Evolutionary conservation across 352 stramenopile genomes (phyloP).

Genomic region (Phytophthora cajani): DNA sequence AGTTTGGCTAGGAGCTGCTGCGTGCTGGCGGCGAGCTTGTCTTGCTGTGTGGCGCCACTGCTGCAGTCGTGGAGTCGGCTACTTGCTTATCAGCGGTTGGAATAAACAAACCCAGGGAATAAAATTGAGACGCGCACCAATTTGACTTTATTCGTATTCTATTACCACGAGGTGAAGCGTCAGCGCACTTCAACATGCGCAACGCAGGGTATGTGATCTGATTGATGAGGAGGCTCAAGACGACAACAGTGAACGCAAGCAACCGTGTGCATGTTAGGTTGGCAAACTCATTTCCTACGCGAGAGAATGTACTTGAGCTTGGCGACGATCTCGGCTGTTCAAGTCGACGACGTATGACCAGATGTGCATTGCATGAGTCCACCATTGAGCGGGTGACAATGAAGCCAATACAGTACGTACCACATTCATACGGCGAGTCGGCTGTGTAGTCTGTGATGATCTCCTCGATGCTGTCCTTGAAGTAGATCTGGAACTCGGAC

Average conservation of each 20-base stretch:
- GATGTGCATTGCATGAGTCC: slow-evolving; percentile 19
- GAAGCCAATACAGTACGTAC: slow-evolving; percentile 43
- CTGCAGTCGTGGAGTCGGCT: slow-evolving; percentile 31
- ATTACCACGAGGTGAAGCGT: not conserved
- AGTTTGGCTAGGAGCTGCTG: slow-evolving; percentile 35
- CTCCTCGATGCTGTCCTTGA: slow-evolving; percentile 89
- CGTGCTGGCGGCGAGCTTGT: slow-evolving; percentile 18
- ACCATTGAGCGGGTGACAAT: not conserved
- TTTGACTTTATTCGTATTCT: slow-evolving; percentile 33
- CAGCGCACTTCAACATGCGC: no score
- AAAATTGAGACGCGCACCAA: slow-evolving; percentile 88
- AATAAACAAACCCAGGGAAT: slow-evolving; percentile 66
- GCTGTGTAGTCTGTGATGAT: slow-evolving; percentile 88
- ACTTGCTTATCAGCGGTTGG: slow-evolving; percentile 37
- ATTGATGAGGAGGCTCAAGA: not conserved
- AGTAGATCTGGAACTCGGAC: slow-evolving; percentile 91
- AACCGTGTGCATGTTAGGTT: not conserved
- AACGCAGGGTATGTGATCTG: no score
- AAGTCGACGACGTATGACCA: slow-evolving; percentile 19
- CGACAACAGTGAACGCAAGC: not conserved
- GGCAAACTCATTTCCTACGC: slow-evolving; percentile 62
- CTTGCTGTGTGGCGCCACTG: slow-evolving; percentile 20
- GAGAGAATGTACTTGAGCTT: slow-evolving; percentile 93
- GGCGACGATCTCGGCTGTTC: slow-evolving; percentile 85
- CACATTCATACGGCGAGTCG: slow-evolving; percentile 89